These are phyloP conservation scores for Hypoxylon sp. DNA, from an alignment of 2,329 filamentous ascomycete species.

Conservation along the genomic window DNA sequence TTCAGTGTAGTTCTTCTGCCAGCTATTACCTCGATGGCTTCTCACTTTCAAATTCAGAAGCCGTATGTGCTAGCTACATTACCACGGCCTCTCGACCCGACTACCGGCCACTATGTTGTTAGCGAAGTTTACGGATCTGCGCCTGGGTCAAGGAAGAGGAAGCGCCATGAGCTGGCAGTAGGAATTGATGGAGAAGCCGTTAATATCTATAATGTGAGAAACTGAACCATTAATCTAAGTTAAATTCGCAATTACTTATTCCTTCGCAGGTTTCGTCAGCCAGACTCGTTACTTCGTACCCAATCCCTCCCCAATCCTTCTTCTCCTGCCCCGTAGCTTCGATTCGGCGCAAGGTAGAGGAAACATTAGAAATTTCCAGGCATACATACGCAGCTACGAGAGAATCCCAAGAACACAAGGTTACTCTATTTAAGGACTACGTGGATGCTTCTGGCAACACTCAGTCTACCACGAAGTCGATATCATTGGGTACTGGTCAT, in stretches of 20 bases:
- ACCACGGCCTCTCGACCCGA: conserved; percentile 69
- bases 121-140: conserved; percentile 74
- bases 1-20: not conserved
- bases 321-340: conserved; percentile 76
- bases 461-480: conserved; percentile 64
- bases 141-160: conserved; percentile 71
- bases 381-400: conserved; percentile 74
- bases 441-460: conserved; percentile 67
- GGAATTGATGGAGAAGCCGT: conserved; percentile 76
- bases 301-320: conserved; percentile 74
- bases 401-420: conserved; percentile 63
- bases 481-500: conserved; percentile 59
- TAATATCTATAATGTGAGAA: conserved; percentile 72
- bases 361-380: conserved; percentile 65
- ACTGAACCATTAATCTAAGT: conserved; percentile 3
- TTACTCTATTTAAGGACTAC: conserved; percentile 73
- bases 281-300: conserved; percentile 75
- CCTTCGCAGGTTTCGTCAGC: conserved; percentile 69
- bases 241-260: conserved; percentile 29
- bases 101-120: conserved; percentile 67
- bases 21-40: conserved; percentile 62
- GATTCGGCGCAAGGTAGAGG: conserved; percentile 66
- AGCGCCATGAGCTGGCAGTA: conserved; percentile 74
- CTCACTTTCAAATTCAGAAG: conserved; percentile 73
- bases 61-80: conserved; percentile 75